phyloP scores from a whole-genome alignment of 148 eudicot species.

The Vaccinium myrtillus region DNA sequence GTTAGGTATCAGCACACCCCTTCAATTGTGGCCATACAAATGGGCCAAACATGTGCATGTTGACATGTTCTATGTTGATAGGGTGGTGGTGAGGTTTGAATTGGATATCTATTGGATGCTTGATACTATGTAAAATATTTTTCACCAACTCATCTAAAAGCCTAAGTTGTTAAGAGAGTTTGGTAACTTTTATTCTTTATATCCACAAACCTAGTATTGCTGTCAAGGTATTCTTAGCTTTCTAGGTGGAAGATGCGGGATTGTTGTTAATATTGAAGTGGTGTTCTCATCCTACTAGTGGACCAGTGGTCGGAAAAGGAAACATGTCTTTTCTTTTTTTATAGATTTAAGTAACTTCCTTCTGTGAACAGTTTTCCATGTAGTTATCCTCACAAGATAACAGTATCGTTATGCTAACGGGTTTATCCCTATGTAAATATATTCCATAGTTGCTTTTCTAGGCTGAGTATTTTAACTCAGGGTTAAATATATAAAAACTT shows the following conservation, averaged over 20 bases:
- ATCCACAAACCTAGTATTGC: not conserved
- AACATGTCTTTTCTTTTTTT: not conserved
- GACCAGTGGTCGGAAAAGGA: not conserved
- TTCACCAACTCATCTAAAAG: not conserved
- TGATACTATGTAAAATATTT: not conserved
- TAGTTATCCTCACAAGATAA: not conserved
- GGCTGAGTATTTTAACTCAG: not conserved
- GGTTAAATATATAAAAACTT: not conserved
- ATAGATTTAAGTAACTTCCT: not conserved
- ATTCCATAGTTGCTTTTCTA: not conserved
- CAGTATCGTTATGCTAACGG: not conserved
- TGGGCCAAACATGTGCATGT: not conserved
- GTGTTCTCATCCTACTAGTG: not conserved
- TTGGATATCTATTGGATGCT: not conserved
- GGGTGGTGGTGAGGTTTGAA: not conserved
- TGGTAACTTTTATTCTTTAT: not conserved
- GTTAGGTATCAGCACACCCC: constrained; percentile 1
- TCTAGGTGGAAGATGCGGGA: not conserved
- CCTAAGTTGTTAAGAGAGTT: not conserved
- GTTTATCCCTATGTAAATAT: not conserved
- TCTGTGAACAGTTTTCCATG: not conserved
- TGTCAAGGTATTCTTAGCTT: not conserved
- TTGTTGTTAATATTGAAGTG: not conserved
- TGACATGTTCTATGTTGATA: not conserved
- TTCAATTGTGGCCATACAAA: not conserved